Conservation (phyloP, 352 stramenopile species). For the Phytophthora uliginosa region DNA sequence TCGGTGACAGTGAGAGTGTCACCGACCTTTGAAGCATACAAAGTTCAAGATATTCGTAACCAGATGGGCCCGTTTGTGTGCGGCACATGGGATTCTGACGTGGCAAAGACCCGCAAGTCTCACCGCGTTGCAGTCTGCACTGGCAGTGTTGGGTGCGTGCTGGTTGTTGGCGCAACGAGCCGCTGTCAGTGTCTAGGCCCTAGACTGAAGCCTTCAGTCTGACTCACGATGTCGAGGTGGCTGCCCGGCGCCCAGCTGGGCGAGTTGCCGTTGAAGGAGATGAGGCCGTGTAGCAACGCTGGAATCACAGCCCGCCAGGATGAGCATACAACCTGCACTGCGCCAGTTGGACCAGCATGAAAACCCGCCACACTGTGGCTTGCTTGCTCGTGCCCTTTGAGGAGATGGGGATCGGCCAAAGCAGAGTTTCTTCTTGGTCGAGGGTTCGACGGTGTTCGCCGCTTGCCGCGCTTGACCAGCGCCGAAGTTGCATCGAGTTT, state of each 20-base stretch:
- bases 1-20: constrained; percentile 25
- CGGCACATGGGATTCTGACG: constrained; percentile 13
- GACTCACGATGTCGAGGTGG: not conserved
- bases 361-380: not conserved
- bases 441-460: constrained; percentile 17
- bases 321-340: constrained; percentile 37
- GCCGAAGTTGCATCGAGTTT: not conserved
- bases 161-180: not conserved
- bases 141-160: constrained; percentile 15
- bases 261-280: constrained; percentile 16
- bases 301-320: constrained; percentile 22
- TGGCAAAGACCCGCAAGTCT: constrained; percentile 6
- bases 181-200: constrained; percentile 27
- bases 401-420: constrained; percentile 21
- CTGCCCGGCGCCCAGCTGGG: not conserved
- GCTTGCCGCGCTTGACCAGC: not conserved
- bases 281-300: constrained; percentile 27
- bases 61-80: constrained; percentile 30
- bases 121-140: constrained; percentile 1
- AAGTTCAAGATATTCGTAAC: constrained; percentile 28
- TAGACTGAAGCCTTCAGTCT: no score
- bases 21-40: constrained; percentile 36
- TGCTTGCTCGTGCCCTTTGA: constrained; percentile 19
- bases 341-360: constrained; percentile 3
- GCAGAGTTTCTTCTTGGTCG: constrained; percentile 26